Evolutionary conservation across 2,329 filamentous ascomycete genomes (phyloP).

Genomic region (Trichoderma afroharzianum): DNA sequence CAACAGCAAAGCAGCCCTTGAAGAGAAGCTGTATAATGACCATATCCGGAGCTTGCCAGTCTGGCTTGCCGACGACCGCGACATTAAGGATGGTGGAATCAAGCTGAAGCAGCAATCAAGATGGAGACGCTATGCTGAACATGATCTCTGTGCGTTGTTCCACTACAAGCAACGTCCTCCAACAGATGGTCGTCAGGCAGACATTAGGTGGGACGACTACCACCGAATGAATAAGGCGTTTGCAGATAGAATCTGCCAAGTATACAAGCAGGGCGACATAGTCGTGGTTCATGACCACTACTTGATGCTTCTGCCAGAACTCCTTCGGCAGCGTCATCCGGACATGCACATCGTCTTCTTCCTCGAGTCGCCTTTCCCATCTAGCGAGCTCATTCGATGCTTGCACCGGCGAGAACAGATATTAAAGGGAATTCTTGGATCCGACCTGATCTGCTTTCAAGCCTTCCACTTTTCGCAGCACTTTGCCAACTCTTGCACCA

Average conservation of each 20-base stretch:
- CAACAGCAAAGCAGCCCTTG: conserved; percentile 63
- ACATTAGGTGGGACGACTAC: conserved; percentile 87
- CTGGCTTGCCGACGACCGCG: conserved; percentile 79
- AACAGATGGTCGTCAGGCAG: conserved; percentile 65
- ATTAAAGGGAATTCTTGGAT: conserved; percentile 77
- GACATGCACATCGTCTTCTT: conserved; percentile 93
- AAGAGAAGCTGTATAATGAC: conserved; percentile 66
- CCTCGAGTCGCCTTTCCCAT: conserved; percentile 89
- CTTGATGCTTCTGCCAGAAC: conserved; percentile 79
- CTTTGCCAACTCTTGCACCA: conserved; percentile 82
- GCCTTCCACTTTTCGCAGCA: background rate
- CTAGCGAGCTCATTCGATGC: conserved; percentile 88
- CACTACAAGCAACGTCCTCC: conserved; percentile 94
- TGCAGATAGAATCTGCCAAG: conserved; percentile 78
- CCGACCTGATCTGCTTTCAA: background rate
- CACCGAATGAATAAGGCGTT: conserved; percentile 88
- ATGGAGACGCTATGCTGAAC: conserved; percentile 86
- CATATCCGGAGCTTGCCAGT: conserved; percentile 79
- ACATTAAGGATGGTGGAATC: conserved; percentile 49
- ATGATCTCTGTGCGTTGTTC: conserved; percentile 86
- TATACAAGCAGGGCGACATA: conserved; percentile 87
- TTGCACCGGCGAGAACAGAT: conserved; percentile 82
- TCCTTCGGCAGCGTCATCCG: conserved; percentile 78
- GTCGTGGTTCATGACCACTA: conserved; percentile 93
- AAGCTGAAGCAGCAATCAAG: conserved; percentile 74